Evolutionary conservation across 371 early-diverging fungal genomes (phyloP).

Genomic region (Amoeboaphelidium protococcarum): DNA sequence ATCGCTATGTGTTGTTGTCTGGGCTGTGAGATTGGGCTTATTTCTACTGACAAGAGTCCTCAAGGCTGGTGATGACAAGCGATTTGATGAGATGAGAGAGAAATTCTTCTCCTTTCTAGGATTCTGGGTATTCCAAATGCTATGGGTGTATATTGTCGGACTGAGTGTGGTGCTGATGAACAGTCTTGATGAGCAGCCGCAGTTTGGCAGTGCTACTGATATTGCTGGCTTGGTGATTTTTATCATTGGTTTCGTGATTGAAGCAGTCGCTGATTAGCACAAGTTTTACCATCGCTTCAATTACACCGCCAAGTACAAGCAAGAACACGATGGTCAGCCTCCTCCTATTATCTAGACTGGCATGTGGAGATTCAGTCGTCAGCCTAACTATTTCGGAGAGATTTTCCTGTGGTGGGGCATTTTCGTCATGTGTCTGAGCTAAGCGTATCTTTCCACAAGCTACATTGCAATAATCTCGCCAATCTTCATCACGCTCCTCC

Average conservation of each 20-base stretch:
- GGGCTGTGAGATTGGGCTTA: constrained; percentile 1
- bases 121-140: constrained; percentile 1
- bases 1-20: not conserved
- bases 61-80: not conserved
- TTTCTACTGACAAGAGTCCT: not conserved
- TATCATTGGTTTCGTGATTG: not conserved
- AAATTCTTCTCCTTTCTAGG: not conserved
- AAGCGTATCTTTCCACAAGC: not conserved
- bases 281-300: not conserved
- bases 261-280: constrained; percentile 1
- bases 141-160: not conserved
- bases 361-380: constrained; percentile 14
- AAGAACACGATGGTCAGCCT: not conserved
- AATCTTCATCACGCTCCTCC: not conserved
- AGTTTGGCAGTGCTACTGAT: not conserved
- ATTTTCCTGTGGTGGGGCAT: constrained; percentile 4
- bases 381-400: constrained; percentile 21
- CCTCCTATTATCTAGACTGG: constrained; percentile 8
- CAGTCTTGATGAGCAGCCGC: not conserved
- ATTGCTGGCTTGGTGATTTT: not conserved
- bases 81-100: not conserved
- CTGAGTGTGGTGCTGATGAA: not conserved
- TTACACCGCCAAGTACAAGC: not conserved
- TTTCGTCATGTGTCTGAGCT: constrained; percentile 1
- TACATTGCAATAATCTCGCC: not conserved